Percentiles rank a stretch among this genome's conserved stretches.
phyloP scores from a whole-genome alignment of 2,329 filamentous ascomycete species.

The Zarea fungicola region DNA sequence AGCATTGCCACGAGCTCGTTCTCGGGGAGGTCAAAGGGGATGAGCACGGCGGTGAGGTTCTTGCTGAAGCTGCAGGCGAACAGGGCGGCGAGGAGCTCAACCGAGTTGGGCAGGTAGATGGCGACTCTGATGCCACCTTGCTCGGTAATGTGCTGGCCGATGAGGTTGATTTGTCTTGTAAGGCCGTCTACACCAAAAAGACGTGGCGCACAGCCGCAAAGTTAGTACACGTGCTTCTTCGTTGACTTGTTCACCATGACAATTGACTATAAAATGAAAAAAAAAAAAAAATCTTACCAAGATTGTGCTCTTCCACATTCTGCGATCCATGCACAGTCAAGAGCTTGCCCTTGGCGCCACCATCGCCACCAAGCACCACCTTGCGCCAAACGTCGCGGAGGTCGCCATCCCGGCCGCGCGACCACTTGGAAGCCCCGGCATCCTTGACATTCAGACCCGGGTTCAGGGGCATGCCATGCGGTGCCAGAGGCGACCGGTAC shows the following conservation, averaged over 20 bases:
- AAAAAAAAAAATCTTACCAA: conserved; percentile 44
- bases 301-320: conserved; percentile 65
- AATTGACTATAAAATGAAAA: no score
- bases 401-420: conserved; percentile 78
- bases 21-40: conserved; percentile 75
- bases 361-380: conserved; percentile 58
- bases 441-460: conserved; percentile 78
- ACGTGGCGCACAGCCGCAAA: no score
- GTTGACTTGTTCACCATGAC: background rate
- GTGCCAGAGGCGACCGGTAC: conserved; percentile 78
- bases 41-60: conserved; percentile 72
- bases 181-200: conserved; percentile 51
- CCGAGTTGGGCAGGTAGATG: conserved; percentile 86
- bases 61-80: conserved; percentile 86
- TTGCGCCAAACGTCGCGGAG: conserved; percentile 85
- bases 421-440: conserved; percentile 74
- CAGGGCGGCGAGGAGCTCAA: conserved; percentile 76
- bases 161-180: conserved; percentile 79
- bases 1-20: conserved; percentile 67
- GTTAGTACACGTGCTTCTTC: no score
- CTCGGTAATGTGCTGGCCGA: conserved; percentile 71
- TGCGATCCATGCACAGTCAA: conserved; percentile 75
- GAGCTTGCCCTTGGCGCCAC: conserved; percentile 65
- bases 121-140: conserved; percentile 72
- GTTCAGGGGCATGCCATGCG: conserved; percentile 77